Conservation (phyloP, 208 protist species). For the Leishmania aethiopica region DNA sequence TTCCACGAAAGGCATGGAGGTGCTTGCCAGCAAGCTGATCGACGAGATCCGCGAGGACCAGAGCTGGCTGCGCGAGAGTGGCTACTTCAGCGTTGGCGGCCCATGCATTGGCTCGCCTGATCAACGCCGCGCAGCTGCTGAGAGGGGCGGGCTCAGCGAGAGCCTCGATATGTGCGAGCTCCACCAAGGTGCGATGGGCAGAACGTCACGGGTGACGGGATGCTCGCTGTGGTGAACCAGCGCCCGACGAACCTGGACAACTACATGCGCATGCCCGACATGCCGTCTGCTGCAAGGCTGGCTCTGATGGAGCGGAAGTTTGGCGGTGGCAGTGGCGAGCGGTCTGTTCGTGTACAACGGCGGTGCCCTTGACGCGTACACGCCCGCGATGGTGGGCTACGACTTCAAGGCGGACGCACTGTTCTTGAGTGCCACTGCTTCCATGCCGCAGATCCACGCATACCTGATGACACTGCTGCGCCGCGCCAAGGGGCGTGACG, state of each 20-base stretch:
- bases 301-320: slow-evolving; percentile 37
- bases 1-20: slow-evolving; percentile 28
- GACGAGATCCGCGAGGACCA: slow-evolving; percentile 32
- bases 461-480: slow-evolving; percentile 33
- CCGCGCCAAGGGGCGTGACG: slow-evolving; percentile 25
- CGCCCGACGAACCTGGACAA: slow-evolving; percentile 20
- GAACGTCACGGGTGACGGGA: slow-evolving; percentile 26
- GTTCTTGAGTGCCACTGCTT: slow-evolving; percentile 39
- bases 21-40: slow-evolving; percentile 33
- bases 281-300: slow-evolving; percentile 30
- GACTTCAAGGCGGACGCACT: slow-evolving; percentile 36
- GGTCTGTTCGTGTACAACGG: slow-evolving; percentile 34
- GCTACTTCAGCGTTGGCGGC: slow-evolving; percentile 33
- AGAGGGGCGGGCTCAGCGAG: slow-evolving; percentile 8
- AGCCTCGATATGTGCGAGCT: slow-evolving; percentile 27
- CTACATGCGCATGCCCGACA: slow-evolving; percentile 11
- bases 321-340: slow-evolving; percentile 38
- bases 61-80: slow-evolving; percentile 36
- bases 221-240: slow-evolving; percentile 27
- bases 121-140: slow-evolving; percentile 44
- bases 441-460: slow-evolving; percentile 30
- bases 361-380: slow-evolving; percentile 22
- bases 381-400: slow-evolving; percentile 28
- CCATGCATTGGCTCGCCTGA: slow-evolving; percentile 35
- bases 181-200: slow-evolving; percentile 35